phyloP scores from a whole-genome alignment of 306 rosid species.

The Chamaecrista fasciculata region DNA sequence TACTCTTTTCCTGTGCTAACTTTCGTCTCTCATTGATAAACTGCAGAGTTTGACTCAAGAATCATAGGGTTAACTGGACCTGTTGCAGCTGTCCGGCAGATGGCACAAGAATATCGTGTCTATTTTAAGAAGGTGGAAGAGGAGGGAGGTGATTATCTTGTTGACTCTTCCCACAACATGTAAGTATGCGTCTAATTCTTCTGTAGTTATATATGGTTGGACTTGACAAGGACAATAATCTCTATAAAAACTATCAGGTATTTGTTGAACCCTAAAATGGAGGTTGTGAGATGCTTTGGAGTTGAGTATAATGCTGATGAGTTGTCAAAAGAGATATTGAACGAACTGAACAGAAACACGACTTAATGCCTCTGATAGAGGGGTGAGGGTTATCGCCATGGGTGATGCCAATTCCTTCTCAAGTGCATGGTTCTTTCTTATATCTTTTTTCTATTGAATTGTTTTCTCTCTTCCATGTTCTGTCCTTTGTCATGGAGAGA shows the following conservation, averaged over 20 bases:
- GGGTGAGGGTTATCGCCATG: background rate
- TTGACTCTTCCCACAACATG: slow-evolving; percentile 85
- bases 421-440: background rate
- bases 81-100: slow-evolving; percentile 72
- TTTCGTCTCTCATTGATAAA: slow-evolving; percentile 6
- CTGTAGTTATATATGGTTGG: slow-evolving; percentile 1
- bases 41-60: slow-evolving; percentile 77
- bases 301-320: slow-evolving; percentile 74
- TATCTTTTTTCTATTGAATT: background rate
- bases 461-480: background rate
- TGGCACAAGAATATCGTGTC: slow-evolving; percentile 87
- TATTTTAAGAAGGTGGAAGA: slow-evolving; percentile 78
- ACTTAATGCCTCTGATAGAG: slow-evolving; percentile 24
- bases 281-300: slow-evolving; percentile 85
- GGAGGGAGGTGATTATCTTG: slow-evolving; percentile 85
- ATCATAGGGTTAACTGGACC: slow-evolving; percentile 79
- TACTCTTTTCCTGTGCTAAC: background rate
- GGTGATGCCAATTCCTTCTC: background rate
- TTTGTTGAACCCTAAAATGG: slow-evolving; percentile 75
- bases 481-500: background rate
- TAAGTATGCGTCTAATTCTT: slow-evolving; percentile 36
- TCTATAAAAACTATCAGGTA: slow-evolving; percentile 59
- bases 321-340: slow-evolving; percentile 55
- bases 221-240: slow-evolving; percentile 21
- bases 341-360: slow-evolving; percentile 46